Conservation (phyloP, 2,329 filamentous ascomycete species). For the Westerdykella ornata region DNA sequence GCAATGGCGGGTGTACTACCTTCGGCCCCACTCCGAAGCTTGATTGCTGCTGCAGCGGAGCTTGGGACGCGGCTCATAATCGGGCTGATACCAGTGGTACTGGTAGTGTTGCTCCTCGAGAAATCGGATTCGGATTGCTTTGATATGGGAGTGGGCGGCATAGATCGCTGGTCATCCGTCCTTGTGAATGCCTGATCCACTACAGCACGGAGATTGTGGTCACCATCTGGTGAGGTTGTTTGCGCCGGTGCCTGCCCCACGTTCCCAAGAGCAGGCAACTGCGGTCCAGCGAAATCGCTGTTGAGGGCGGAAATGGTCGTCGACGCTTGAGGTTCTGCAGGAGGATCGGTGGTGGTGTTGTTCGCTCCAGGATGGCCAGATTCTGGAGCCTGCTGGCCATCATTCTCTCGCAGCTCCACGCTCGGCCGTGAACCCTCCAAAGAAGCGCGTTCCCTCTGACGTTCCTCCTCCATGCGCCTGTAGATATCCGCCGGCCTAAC, state of each 20-base stretch:
- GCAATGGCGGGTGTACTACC: constrained; percentile 48
- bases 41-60: constrained; percentile 34
- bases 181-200: constrained; percentile 61
- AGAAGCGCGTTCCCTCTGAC: constrained; percentile 50
- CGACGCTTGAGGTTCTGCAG: neutral
- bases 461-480: constrained; percentile 62
- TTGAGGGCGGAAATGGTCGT: constrained; percentile 20
- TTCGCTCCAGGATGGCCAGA: neutral
- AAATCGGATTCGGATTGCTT: constrained; percentile 40
- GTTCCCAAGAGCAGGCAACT: neutral
- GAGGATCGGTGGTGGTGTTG: neutral
- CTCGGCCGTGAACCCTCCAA: constrained; percentile 54
- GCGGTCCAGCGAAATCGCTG: constrained; percentile 18
- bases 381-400: constrained; percentile 7
- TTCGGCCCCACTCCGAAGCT: constrained; percentile 37
- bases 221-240: constrained; percentile 13
- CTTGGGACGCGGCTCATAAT: constrained; percentile 56
- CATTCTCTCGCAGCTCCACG: constrained; percentile 39
- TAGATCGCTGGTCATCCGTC: constrained; percentile 48
- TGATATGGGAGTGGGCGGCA: constrained; percentile 48
- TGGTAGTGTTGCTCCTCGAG: constrained; percentile 56
- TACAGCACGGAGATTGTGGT: constrained; percentile 39
- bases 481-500: constrained; percentile 73
- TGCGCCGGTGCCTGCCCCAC: constrained; percentile 8
- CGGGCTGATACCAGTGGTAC: constrained; percentile 58